Conservation (phyloP, 2,329 filamentous ascomycete genomes). For the Hypocrella siamensis region DNA sequence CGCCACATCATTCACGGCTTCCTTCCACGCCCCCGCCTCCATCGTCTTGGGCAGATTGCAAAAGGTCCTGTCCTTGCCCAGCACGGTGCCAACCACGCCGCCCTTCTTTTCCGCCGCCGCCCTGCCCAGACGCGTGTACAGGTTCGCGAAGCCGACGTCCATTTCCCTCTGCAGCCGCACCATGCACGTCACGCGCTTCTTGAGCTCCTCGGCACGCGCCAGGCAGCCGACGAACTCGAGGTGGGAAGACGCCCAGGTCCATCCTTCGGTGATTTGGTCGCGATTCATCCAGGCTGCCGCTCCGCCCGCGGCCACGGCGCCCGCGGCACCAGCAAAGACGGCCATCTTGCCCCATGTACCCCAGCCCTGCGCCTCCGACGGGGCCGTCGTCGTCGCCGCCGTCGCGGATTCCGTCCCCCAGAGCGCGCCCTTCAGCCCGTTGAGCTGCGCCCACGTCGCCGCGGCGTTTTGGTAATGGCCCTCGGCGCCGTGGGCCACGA, state of each 20-base stretch:
- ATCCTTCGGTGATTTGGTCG: slow-evolving; percentile 61
- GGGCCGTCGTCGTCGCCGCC: slow-evolving; percentile 2
- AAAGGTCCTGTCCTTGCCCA: slow-evolving; percentile 68
- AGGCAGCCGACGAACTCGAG: slow-evolving; percentile 88
- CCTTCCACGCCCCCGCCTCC: slow-evolving; percentile 43
- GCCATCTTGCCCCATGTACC: slow-evolving; percentile 73
- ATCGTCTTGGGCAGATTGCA: slow-evolving; percentile 59
- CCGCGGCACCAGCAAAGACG: slow-evolving; percentile 71
- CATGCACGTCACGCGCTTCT: slow-evolving; percentile 54
- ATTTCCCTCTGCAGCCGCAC: slow-evolving; percentile 48
- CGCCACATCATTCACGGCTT: slow-evolving; percentile 64
- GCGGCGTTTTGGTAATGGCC: slow-evolving; percentile 63
- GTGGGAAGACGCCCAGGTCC: slow-evolving; percentile 75
- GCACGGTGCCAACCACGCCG: slow-evolving; percentile 38
- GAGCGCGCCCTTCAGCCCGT: slow-evolving; percentile 51
- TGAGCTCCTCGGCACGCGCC: slow-evolving; percentile 67
- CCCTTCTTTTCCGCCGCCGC: slow-evolving; percentile 40
- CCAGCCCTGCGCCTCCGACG: slow-evolving; percentile 33
- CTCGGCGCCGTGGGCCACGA: slow-evolving; percentile 78
- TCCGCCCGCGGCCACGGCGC: slow-evolving; percentile 65
- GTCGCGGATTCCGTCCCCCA: slow-evolving; percentile 25
- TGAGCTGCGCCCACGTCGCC: slow-evolving; percentile 50
- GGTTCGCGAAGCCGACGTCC: slow-evolving; percentile 63
- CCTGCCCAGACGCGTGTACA: slow-evolving; percentile 72
- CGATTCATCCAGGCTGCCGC: slow-evolving; percentile 78